phyloP scores from a whole-genome alignment of 331 rosid species.

The Pyracantha coccinea region DNA sequence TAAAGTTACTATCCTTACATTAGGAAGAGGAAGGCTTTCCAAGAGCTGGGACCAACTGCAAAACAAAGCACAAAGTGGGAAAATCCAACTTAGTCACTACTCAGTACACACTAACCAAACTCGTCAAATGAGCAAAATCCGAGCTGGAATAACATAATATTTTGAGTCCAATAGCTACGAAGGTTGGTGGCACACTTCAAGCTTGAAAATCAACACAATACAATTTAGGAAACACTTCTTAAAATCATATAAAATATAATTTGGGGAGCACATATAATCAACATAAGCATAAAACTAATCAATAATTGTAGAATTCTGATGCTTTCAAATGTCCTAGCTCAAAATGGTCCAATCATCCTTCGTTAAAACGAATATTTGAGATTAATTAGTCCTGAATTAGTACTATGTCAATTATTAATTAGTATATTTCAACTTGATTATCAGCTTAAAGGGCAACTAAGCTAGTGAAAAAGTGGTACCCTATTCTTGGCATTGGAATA shows the following conservation, averaged over 20 bases:
- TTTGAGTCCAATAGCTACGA: slow-evolving; percentile 14
- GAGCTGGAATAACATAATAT: slow-evolving; percentile 7
- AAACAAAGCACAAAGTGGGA: slow-evolving; percentile 25
- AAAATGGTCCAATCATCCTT: slow-evolving; percentile 15
- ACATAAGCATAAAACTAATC: slow-evolving; percentile 6
- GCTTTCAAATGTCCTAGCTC: slow-evolving; percentile 9
- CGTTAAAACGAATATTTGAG: slow-evolving; percentile 12
- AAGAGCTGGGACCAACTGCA: slow-evolving; percentile 92
- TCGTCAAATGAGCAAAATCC: slow-evolving; percentile 10
- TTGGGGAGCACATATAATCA: slow-evolving; percentile 42
- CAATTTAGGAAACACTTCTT: background rate
- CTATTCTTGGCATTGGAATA: slow-evolving; percentile 30
- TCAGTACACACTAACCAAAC: slow-evolving; percentile 7
- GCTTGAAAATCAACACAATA: slow-evolving; percentile 6
- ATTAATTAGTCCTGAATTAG: slow-evolving; percentile 17
- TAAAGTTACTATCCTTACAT: slow-evolving; percentile 48
- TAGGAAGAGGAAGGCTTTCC: slow-evolving; percentile 95
- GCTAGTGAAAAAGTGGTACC: slow-evolving; percentile 57
- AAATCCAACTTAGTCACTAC: slow-evolving; percentile 15
- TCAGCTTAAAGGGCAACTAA: slow-evolving; percentile 30
- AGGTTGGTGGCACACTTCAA: slow-evolving; percentile 17
- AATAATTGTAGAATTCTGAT: slow-evolving; percentile 14
- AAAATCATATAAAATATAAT: background rate
- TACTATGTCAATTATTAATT: slow-evolving; percentile 16
- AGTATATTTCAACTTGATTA: slow-evolving; percentile 19